Conservation (phyloP, 2,329 filamentous ascomycete species). For the Ilyonectria mors-panacis region DNA sequence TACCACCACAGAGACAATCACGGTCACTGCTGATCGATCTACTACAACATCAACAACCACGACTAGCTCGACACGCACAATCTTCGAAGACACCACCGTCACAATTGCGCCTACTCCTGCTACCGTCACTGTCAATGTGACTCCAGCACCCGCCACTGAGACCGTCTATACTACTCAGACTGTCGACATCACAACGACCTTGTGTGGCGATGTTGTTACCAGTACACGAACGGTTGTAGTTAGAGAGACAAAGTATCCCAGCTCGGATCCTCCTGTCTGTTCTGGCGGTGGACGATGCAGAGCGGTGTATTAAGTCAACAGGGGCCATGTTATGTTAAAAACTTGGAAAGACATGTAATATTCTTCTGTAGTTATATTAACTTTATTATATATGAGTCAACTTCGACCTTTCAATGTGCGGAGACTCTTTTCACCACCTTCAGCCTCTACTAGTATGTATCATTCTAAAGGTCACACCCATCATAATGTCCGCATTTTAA, state of each 20-base stretch:
- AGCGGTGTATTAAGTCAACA: background rate
- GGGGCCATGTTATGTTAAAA: background rate
- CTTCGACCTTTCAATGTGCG: too few relatives aligned
- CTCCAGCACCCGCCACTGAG: background rate
- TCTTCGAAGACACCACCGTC: background rate
- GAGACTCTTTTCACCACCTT: too few relatives aligned
- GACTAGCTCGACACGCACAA: background rate
- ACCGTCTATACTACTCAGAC: background rate
- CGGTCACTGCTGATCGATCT: background rate
- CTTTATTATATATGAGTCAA: too few relatives aligned
- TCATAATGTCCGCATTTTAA: too few relatives aligned
- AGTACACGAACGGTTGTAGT: conserved; percentile 1
- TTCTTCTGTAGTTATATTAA: too few relatives aligned
- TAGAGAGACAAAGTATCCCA: conserved; percentile 10
- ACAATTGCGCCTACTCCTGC: conserved; percentile 4
- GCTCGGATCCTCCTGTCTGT: background rate
- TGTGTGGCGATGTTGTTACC: conserved; percentile 3
- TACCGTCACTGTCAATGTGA: conserved; percentile 6
- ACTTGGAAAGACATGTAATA: background rate
- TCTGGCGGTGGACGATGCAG: background rate
- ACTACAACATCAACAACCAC: conserved; percentile 9
- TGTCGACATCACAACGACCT: background rate
- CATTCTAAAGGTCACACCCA: too few relatives aligned
- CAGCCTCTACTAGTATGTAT: too few relatives aligned
- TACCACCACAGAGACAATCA: background rate